Conservation (phyloP, 768 basidiomycete species). For the Naganishia onofrii region DNA sequence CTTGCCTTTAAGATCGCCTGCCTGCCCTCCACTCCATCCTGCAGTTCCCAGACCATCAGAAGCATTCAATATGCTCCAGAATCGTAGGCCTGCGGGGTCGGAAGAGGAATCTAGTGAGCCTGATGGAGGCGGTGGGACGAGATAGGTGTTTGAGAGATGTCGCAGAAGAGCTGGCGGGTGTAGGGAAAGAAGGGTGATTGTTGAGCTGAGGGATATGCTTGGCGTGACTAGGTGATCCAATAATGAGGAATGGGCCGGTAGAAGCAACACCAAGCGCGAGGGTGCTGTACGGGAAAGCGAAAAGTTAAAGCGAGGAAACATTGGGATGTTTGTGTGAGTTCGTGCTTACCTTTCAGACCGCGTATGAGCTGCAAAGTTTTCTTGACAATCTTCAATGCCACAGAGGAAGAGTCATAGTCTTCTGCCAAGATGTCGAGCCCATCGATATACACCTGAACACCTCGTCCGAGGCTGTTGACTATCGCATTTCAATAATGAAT, state of each 20-base stretch:
- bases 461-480: conserved; percentile 15
- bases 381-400: conserved; percentile 35
- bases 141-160: conserved; percentile 68
- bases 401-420: conserved; percentile 36
- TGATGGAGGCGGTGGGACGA: conserved; percentile 67
- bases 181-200: conserved; percentile 51
- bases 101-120: conserved; percentile 35
- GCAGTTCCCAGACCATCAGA: conserved; percentile 14
- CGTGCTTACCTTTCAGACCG: conserved; percentile 39
- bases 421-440: conserved; percentile 44
- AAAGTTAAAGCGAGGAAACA: neutral
- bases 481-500: neutral
- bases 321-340: neutral
- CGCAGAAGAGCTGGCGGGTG: conserved; percentile 69
- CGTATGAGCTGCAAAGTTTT: conserved; percentile 33
- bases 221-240: conserved; percentile 37
- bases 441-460: conserved; percentile 46
- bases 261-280: conserved; percentile 41
- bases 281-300: conserved; percentile 37
- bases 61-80: conserved; percentile 68
- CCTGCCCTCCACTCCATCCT: conserved; percentile 10
- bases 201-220: conserved; percentile 34
- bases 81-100: conserved; percentile 56
- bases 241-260: conserved; percentile 34
- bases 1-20: conserved; percentile 13